A percentile compares a stretch with the other conserved stretches of the same genome.
Conservation (phyloP, 208 protist genomes). For the Leishmania tropica region DNA sequence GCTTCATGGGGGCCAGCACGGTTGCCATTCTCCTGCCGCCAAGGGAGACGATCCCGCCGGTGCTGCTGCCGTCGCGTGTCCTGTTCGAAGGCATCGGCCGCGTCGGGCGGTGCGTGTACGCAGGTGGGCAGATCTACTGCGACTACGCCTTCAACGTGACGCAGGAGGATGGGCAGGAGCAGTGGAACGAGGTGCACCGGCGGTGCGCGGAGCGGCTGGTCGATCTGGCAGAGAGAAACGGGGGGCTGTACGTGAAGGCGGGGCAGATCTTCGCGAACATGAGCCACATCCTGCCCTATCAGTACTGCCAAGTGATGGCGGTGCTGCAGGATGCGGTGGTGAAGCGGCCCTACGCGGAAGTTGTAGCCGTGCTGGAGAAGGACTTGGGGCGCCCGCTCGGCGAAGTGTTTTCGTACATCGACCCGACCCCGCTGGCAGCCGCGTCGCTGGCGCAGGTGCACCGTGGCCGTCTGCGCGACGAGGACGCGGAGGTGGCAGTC, state of each 20-base stretch:
- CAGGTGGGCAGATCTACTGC: constrained; percentile 59
- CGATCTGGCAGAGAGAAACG: constrained; percentile 80
- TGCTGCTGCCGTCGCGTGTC: constrained; percentile 71
- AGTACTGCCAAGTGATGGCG: constrained; percentile 87
- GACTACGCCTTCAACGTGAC: constrained; percentile 76
- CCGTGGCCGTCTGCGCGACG: constrained; percentile 54
- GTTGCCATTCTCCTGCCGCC: constrained; percentile 59
- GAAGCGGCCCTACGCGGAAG: constrained; percentile 73
- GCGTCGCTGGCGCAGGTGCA: constrained; percentile 93
- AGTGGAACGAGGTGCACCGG: constrained; percentile 77
- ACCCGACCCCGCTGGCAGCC: constrained; percentile 79
- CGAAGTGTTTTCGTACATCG: constrained; percentile 70
- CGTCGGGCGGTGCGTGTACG: constrained; percentile 72
- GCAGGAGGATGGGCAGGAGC: constrained; percentile 44
- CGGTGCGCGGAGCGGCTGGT: constrained; percentile 81
- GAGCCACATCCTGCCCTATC: constrained; percentile 90
- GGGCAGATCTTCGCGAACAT: constrained; percentile 95
- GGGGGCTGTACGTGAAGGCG: constrained; percentile 95
- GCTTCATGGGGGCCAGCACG: constrained; percentile 30
- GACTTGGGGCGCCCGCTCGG: constrained; percentile 55
- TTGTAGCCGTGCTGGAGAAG: constrained; percentile 75
- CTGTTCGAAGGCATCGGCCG: constrained; percentile 82
- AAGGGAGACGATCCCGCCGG: constrained; percentile 62
- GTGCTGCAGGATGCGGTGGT: constrained; percentile 84
- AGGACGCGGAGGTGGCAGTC: constrained; percentile 90